Base-by-base conservation (phyloP, 1,284 basidiomycete species). In the Ganoderma sinense region DNA sequence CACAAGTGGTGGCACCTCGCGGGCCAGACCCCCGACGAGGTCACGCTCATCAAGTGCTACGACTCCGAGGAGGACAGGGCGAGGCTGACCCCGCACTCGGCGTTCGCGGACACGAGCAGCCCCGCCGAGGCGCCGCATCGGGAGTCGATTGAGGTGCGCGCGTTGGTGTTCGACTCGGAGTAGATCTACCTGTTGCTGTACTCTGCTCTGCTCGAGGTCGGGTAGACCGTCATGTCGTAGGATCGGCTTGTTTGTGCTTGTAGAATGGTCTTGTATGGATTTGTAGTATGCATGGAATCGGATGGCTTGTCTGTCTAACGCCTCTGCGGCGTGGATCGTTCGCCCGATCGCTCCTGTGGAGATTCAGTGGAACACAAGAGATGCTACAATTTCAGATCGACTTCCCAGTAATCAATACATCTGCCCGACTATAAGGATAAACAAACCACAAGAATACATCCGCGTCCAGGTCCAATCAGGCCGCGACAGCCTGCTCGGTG, bases 1-100 rank as follows among this genome's bases (percentile, higher is more conserved):
- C 89, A 91, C 69, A 78, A 80, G 71, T 92, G 90, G 89, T 88
- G 88, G 77, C 91, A 91, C 78, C 74, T 90, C 58, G 63, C 72
- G 31, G 67, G 66, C 48, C 74, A 87, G 79, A 80, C 79, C 1
- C 84, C 85, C 0, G 81, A 86, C 26, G 84, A 88, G 74, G 82
- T 85, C 13, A 80, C 81, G 39, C 75, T 88, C 53, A 82, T 87
- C 76, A 87, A 87, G 79, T 85, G 83, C 75, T 85, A 80, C 66
- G 84, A 85, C 71, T 83, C 83, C 16, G 78, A 81, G 71, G 74
- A 75, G 59, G 78, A 79, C 65, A 78, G 78, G 69, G 84, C 85
- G 45, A 77, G 79, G 58, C 74, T 85, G 67, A 84, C 86, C 1
- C 85, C 86, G 13, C 86, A 87, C 68, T 79, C 82, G 10, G 85